Conservation (phyloP, 768 basidiomycete genomes). For the Glaciozyma antarctica region DNA sequence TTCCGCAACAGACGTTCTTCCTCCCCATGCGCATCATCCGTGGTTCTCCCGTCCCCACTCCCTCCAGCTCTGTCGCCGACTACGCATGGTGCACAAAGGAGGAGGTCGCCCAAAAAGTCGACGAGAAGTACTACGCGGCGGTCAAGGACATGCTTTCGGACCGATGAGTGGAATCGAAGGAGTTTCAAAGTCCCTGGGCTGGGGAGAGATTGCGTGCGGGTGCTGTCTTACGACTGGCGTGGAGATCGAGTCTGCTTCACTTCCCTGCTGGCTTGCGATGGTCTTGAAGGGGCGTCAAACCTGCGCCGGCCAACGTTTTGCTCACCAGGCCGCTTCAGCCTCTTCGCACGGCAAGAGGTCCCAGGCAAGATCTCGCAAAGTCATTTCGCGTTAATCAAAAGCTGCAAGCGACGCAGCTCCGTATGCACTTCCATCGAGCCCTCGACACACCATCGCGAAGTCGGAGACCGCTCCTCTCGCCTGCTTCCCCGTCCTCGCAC, state of each 20-base stretch:
- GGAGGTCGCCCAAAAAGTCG: conserved; percentile 67
- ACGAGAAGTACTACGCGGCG: conserved; percentile 60
- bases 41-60: conserved; percentile 61
- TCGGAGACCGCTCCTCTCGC: conserved; percentile 42
- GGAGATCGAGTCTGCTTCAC: too few relatives aligned
- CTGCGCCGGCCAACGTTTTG: too few relatives aligned
- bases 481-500: conserved; percentile 39
- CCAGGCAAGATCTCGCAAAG: too few relatives aligned
- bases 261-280: too few relatives aligned
- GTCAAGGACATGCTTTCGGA: conserved; percentile 76
- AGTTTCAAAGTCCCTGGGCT: too few relatives aligned
- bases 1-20: conserved; percentile 64
- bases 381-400: not conserved
- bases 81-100: conserved; percentile 93
- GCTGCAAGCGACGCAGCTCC: not conserved
- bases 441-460: conserved; percentile 42
- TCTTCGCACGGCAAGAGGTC: too few relatives aligned
- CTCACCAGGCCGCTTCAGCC: too few relatives aligned
- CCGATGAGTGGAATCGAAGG: conserved; percentile 32
- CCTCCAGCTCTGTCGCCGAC: conserved; percentile 50
- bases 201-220: too few relatives aligned
- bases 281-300: too few relatives aligned
- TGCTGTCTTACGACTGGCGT: too few relatives aligned
- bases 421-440: conserved; percentile 39
- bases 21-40: conserved; percentile 88